Conservation (phyloP, 805 yeast species). For the Cephaloascus albidus region DNA sequence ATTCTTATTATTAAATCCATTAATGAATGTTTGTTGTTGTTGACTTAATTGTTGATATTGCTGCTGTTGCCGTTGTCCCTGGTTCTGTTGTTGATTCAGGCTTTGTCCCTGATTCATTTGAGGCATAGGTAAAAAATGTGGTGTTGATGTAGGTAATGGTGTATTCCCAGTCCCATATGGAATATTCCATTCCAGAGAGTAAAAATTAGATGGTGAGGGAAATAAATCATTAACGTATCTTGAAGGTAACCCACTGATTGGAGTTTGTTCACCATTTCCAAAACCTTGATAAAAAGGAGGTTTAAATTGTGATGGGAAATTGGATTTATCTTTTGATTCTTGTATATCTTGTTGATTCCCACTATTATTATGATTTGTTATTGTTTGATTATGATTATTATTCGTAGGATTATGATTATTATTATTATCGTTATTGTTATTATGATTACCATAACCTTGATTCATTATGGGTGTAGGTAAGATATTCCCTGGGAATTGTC, state of each 20-base stretch:
- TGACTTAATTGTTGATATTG: conserved; percentile 4
- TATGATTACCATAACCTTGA: conserved; percentile 8
- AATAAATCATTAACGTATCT: conserved; percentile 64
- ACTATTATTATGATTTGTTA: conserved; percentile 8
- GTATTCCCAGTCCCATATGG: conserved; percentile 32
- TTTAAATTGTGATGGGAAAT: conserved; percentile 6
- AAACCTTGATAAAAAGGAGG: conserved; percentile 7
- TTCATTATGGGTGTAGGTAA: conserved; percentile 12
- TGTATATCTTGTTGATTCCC: conserved; percentile 14
- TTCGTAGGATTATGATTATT: conserved; percentile 3
- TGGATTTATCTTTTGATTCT: conserved; percentile 1
- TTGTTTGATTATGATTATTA: conserved; percentile 16
- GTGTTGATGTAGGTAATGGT: conserved; percentile 22
- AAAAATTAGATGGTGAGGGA: conserved; percentile 75
- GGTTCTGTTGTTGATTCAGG: conserved; percentile 2
- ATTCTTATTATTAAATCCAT: conserved; percentile 8
- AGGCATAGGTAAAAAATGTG: conserved; percentile 2
- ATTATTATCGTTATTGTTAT: background rate
- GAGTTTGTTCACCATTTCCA: conserved; percentile 51
- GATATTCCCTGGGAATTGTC: conserved; percentile 7
- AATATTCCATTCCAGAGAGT: conserved; percentile 49
- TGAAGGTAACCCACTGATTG: conserved; percentile 62
- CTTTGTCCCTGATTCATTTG: conserved; percentile 5
- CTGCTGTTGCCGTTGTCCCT: conserved; percentile 4
- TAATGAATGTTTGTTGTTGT: background rate